phyloP scores from a whole-genome alignment of 768 basidiomycete genomes.

The Cystofilobasidium ferigula region DNA sequence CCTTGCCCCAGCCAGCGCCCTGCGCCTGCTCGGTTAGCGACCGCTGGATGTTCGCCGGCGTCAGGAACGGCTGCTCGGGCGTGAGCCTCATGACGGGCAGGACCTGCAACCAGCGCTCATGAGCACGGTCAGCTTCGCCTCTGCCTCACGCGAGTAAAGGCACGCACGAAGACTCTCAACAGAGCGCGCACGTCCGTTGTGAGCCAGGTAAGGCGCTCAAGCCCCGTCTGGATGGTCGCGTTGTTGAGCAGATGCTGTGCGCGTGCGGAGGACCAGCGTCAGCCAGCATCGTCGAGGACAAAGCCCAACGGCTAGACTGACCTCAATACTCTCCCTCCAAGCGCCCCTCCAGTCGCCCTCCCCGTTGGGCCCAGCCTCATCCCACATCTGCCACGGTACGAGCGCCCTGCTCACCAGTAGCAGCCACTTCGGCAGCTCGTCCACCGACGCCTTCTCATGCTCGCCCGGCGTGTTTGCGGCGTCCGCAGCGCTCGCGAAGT shows the following conservation, averaged over 20 bases:
- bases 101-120: constrained; percentile 26
- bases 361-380: constrained; percentile 12
- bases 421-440: constrained; percentile 37
- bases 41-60: constrained; percentile 41
- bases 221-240: constrained; percentile 7
- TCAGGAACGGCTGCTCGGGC: constrained; percentile 49
- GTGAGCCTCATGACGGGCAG: constrained; percentile 38
- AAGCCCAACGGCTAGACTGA: constrained; percentile 27
- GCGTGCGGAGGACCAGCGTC: constrained; percentile 57
- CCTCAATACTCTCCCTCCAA: constrained; percentile 10
- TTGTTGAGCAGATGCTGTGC: constrained; percentile 46
- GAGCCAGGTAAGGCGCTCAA: constrained; percentile 5
- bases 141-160: not conserved
- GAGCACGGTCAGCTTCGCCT: constrained; percentile 1
- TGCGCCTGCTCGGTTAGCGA: constrained; percentile 49
- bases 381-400: constrained; percentile 45
- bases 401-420: constrained; percentile 1
- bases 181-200: constrained; percentile 39
- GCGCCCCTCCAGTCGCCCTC: constrained; percentile 4
- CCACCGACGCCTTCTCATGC: constrained; percentile 29
- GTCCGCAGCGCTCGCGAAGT: constrained; percentile 44
- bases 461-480: constrained; percentile 10
- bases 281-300: not conserved
- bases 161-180: constrained; percentile 52
- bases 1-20: constrained; percentile 42